These are phyloP conservation scores for Saccharomyces paradoxus DNA, from an alignment of 805 yeast genomes.

Conservation along the genomic window DNA sequence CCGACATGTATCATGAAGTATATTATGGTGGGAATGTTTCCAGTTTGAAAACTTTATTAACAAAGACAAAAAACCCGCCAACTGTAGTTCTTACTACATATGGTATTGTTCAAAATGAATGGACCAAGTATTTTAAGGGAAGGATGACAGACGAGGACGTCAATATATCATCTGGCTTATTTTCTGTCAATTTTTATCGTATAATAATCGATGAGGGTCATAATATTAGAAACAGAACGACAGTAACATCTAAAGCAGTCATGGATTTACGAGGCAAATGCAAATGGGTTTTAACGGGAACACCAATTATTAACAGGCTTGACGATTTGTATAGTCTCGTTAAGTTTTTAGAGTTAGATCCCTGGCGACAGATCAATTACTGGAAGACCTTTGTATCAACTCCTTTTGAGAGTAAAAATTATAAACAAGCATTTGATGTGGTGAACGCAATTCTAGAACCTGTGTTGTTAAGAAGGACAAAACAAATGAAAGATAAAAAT, in stretches of 20 bases:
- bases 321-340: conserved; percentile 80
- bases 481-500: conserved; percentile 64
- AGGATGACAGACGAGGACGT: conserved; percentile 13
- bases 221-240: conserved; percentile 67
- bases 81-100: conserved; percentile 74
- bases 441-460: conserved; percentile 85
- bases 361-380: conserved; percentile 78
- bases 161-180: conserved; percentile 44
- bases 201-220: conserved; percentile 87
- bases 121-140: conserved; percentile 37
- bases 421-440: conserved; percentile 66
- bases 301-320: conserved; percentile 81
- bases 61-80: conserved; percentile 43
- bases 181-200: conserved; percentile 64
- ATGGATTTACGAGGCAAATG: conserved; percentile 55
- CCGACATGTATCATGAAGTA: conserved; percentile 41
- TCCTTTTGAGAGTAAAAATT: conserved; percentile 71
- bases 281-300: conserved; percentile 85
- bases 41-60: conserved; percentile 41
- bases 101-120: conserved; percentile 78
- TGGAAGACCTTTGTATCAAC: conserved; percentile 82
- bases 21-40: conserved; percentile 68
- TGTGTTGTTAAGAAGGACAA: conserved; percentile 73
- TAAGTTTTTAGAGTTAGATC: conserved; percentile 68
- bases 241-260: conserved; percentile 74